Evolutionary conservation across 2,329 filamentous ascomycete species (phyloP).

Genomic region (Shiraia bambusicola): DNA sequence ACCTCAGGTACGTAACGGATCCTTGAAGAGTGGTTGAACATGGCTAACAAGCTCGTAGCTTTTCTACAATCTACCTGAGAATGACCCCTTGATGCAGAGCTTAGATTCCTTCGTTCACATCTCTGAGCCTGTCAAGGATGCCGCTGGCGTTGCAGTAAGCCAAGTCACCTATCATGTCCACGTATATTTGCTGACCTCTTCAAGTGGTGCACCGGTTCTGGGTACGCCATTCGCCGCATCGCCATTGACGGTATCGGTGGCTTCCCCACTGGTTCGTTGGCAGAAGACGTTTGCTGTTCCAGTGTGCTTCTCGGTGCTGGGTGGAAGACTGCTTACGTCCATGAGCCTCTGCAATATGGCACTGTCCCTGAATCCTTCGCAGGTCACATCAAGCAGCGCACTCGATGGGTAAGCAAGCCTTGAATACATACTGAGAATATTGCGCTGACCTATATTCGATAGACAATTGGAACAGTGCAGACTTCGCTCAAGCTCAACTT

Average conservation of each 20-base stretch:
- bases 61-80: constrained; percentile 63
- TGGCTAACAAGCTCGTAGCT: constrained; percentile 57
- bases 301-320: constrained; percentile 60
- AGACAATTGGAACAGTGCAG: constrained; percentile 22
- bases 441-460: not conserved
- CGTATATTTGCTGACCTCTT: not conserved
- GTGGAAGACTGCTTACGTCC: constrained; percentile 57
- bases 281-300: constrained; percentile 63
- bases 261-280: constrained; percentile 61
- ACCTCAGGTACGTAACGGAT: constrained; percentile 36
- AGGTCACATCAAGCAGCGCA: constrained; percentile 25
- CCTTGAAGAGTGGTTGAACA: not conserved
- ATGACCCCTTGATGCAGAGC: constrained; percentile 61
- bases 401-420: constrained; percentile 15
- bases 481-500: constrained; percentile 21
- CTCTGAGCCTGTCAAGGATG: constrained; percentile 51
- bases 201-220: constrained; percentile 61
- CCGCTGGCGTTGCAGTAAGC: constrained; percentile 52
- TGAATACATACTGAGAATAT: not conserved
- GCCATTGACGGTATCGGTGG: constrained; percentile 63
- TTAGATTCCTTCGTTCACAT: constrained; percentile 61
- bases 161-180: no score
- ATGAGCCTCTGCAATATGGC: constrained; percentile 25
- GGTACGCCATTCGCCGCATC: constrained; percentile 60
- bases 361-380: constrained; percentile 20